Evolutionary conservation across 768 basidiomycete species (phyloP).

Genomic region (Lanmaoa rubissima): DNA sequence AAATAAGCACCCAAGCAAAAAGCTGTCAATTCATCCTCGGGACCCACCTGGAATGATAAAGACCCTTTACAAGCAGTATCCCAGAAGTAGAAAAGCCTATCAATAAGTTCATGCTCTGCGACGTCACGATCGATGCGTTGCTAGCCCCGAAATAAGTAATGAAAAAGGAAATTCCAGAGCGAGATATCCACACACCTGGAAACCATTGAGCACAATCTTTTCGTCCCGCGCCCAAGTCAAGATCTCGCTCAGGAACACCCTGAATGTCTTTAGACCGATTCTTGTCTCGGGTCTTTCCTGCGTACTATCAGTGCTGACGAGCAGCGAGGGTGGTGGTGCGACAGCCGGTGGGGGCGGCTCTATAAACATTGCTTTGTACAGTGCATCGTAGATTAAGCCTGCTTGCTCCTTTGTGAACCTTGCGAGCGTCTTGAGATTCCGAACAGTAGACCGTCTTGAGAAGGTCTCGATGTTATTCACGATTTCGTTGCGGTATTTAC

Average conservation of each 20-base stretch:
- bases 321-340: constrained; percentile 48
- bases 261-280: constrained; percentile 83
- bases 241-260: constrained; percentile 85
- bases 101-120: constrained; percentile 96
- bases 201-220: constrained; percentile 87
- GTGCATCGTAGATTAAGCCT: constrained; percentile 87
- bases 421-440: constrained; percentile 78
- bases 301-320: constrained; percentile 53
- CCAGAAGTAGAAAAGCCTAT: constrained; percentile 94
- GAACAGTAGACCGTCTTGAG: constrained; percentile 85
- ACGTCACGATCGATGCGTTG: constrained; percentile 85
- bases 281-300: constrained; percentile 88
- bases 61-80: constrained; percentile 79
- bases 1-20: constrained; percentile 3
- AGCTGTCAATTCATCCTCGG: not conserved
- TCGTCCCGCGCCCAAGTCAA: constrained; percentile 96
- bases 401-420: constrained; percentile 85
- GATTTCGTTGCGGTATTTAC: constrained; percentile 83
- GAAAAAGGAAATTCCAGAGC: constrained; percentile 1
- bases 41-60: constrained; percentile 79
- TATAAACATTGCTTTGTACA: constrained; percentile 81
- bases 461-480: constrained; percentile 92
- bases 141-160: constrained; percentile 35
- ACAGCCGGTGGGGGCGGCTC: constrained; percentile 62
- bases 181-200: constrained; percentile 54